Evolutionary conservation across 805 yeast genomes (phyloP), one percentile per base, ranked within the genome.

Genomic region (Kodamaea lidongshanica): DNA sequence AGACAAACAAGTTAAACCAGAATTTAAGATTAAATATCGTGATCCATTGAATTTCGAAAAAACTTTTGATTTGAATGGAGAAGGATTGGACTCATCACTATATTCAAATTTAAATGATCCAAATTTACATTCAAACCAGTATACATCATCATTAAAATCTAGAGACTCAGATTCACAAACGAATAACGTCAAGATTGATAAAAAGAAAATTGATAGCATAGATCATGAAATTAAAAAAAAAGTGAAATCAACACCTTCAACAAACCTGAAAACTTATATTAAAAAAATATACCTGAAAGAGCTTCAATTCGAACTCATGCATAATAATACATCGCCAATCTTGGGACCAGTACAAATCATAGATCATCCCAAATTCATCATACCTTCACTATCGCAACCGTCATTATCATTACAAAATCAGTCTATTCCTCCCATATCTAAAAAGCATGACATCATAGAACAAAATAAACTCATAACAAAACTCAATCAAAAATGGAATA

Each of bases 401-500:
- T 15, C 33, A 24, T 18, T 11, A 19, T 15, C 8, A 14, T 23
- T 17, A 28, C 22, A 11, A 19, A 25, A 12, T 14, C 10, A 23
- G 16, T 20, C 16, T 12, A 10, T 23, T 10, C 27, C 18, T 11
- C 15, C 10, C 11, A n/a, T 10, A 14, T 27, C 15, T 18, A 23
- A 21, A 14, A 23, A 19, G 14, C 12, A 11, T 15, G 22, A 30
- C 19, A 21, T 26, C 3, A 13, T 37, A 7, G 54, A 50, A 23
- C 66, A 60, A 33, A 58, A 56, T 38, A 50, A 51, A 32, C 45
- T 60, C 25, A 52, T 64, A 12, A 44, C 47, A 14, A 46, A 58
- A 38, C 44, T 62, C 17, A 64, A 64, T 37, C 52, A 54, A 28
- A 61, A 57, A 33, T 64, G 70, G 70, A 64, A 58, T 40, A 56